phyloP scores from a whole-genome alignment of 305 asterid genomes.

The Withania somnifera region DNA sequence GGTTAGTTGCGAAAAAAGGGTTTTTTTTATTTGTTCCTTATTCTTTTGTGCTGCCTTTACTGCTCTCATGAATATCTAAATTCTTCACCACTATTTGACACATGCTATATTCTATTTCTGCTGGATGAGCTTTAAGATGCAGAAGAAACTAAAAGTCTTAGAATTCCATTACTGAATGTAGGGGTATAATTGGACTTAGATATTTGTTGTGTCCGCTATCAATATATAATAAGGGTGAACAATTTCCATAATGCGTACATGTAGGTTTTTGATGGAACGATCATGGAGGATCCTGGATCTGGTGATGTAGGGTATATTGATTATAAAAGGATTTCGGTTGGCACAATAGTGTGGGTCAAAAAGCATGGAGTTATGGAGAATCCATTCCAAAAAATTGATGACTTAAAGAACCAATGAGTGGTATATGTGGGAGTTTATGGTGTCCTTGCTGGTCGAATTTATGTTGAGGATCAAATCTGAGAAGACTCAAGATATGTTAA shows the following conservation, averaged over 20 bases:
- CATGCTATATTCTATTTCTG: neutral
- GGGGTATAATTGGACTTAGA: neutral
- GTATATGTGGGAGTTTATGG: constrained; percentile 86
- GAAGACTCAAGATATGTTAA: constrained; percentile 77
- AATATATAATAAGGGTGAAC: neutral
- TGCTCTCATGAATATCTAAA: neutral
- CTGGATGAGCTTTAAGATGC: neutral
- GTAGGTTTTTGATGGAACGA: constrained; percentile 81
- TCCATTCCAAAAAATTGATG: constrained; percentile 61
- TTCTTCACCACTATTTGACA: neutral
- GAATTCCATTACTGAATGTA: neutral
- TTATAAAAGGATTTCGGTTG: constrained; percentile 65
- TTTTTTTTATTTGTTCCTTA: neutral
- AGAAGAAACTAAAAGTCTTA: neutral
- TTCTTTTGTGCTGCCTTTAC: neutral
- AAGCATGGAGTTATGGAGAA: constrained; percentile 71
- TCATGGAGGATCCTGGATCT: constrained; percentile 93
- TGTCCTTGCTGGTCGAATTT: constrained; percentile 80
- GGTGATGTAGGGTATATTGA: constrained; percentile 84
- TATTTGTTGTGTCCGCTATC: neutral
- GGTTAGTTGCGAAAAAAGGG: neutral
- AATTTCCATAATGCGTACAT: constrained; percentile 10
- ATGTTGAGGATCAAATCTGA: constrained; percentile 92
- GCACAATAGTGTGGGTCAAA: constrained; percentile 86
- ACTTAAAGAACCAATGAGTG: constrained; percentile 71